Conservation (phyloP, 805 yeast species). For the Suhomyces sp. region DNA sequence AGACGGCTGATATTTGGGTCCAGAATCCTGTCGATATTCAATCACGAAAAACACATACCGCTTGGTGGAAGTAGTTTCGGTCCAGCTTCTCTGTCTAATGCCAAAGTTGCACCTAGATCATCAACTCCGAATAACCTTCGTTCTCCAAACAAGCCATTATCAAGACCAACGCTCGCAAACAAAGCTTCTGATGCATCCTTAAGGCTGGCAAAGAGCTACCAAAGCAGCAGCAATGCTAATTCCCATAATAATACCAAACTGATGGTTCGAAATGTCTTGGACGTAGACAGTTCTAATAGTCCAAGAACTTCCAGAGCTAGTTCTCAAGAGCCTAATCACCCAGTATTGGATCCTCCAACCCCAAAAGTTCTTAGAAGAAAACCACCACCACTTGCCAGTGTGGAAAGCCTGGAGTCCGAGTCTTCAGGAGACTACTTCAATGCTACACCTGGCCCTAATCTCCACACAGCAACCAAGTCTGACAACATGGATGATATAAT, state of each 20-base stretch:
- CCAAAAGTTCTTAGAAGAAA: slow-evolving; percentile 3
- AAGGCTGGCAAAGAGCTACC: not conserved
- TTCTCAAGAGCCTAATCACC: slow-evolving; percentile 1
- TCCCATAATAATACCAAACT: not conserved
- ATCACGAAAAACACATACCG: slow-evolving; percentile 8
- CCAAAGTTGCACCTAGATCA: too few species aligned
- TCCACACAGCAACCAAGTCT: not conserved
- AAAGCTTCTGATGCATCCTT: slow-evolving; percentile 5
- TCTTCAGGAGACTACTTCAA: slow-evolving; percentile 8
- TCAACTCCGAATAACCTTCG: too few species aligned
- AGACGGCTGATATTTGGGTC: slow-evolving; percentile 27
- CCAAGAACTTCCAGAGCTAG: not conserved
- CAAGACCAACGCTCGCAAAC: slow-evolving; percentile 1
- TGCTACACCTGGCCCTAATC: not conserved
- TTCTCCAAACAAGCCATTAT: not conserved
- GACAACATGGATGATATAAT: slow-evolving; percentile 21
- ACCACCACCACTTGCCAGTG: slow-evolving; percentile 7
- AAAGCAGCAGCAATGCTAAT: not conserved
- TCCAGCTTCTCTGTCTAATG: too few species aligned
- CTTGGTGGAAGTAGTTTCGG: not conserved
- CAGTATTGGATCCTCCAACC: not conserved
- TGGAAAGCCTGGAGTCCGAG: slow-evolving; percentile 3
- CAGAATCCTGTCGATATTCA: slow-evolving; percentile 32
- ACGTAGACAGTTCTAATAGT: not conserved
- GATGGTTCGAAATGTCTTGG: not conserved